Percentiles rank a stretch among this genome's conserved stretches.
Conservation (phyloP, 768 basidiomycete species). For the Xanthoconium stramineum region DNA sequence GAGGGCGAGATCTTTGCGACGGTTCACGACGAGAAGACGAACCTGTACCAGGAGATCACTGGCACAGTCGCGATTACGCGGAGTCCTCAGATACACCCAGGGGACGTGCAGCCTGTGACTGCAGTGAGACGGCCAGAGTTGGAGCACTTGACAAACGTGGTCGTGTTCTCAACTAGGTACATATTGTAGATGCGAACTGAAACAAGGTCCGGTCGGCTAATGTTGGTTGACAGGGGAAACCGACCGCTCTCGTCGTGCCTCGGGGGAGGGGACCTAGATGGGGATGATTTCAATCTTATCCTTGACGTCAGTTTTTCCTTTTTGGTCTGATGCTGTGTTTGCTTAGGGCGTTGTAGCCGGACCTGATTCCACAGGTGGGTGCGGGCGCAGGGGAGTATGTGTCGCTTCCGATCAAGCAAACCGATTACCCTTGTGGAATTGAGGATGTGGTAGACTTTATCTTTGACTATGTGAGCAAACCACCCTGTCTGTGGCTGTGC, state of each 20-base stretch:
- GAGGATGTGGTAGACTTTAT: slow-evolving; percentile 47
- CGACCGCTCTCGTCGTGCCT: slow-evolving; percentile 46
- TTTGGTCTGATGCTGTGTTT: slow-evolving; percentile 5
- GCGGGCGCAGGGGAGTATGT: slow-evolving; percentile 38
- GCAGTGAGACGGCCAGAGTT: slow-evolving; percentile 42
- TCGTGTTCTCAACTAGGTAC: slow-evolving; percentile 50
- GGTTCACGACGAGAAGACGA: slow-evolving; percentile 31
- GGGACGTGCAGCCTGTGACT: slow-evolving; percentile 40
- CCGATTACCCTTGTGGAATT: slow-evolving; percentile 33
- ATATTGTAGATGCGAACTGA: not conserved
- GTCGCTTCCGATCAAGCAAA: slow-evolving; percentile 34
- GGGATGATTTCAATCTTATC: slow-evolving; percentile 50
- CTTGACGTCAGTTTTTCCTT: slow-evolving; percentile 33
- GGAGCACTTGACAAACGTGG: slow-evolving; percentile 40
- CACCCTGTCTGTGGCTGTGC: not conserved
- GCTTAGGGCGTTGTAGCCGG: slow-evolving; percentile 21
- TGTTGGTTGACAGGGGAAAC: slow-evolving; percentile 31
- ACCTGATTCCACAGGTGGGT: slow-evolving; percentile 27
- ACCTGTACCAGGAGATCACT: slow-evolving; percentile 26
- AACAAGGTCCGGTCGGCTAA: slow-evolving; percentile 5
- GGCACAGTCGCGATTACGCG: slow-evolving; percentile 46
- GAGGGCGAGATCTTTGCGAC: slow-evolving; percentile 50
- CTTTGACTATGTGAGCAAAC: slow-evolving; percentile 40
- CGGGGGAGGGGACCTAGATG: slow-evolving; percentile 55
- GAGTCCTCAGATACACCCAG: slow-evolving; percentile 54